Base-by-base conservation (phyloP, 768 basidiomycete species). In the Cystobasidiopsis lactophilus region DNA sequence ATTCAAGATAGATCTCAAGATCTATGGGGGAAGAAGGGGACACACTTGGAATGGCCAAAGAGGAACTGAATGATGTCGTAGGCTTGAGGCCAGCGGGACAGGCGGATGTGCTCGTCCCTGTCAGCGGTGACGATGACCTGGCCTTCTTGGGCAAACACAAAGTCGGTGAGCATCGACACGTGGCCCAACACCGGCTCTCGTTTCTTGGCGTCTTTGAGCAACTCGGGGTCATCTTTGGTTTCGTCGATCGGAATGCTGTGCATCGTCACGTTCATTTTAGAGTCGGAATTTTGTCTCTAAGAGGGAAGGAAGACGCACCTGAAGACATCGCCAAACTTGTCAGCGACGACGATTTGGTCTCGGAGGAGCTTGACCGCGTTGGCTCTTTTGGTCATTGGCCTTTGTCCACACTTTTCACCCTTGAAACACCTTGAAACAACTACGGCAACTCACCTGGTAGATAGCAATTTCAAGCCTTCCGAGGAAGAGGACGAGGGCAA, bases 241-340 rank as follows among this genome's bases (percentile, higher is more conserved):
- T 9, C 19, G 13, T 43, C 26, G 41, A 27, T 47, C 7, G 23
- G 23, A 35, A 35, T 47, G 16, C 45, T 47, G 38, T 81, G n/a
- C n/a, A n/a, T n/a, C n/a, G n/a, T n/a, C n/a, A n/a, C n/a, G n/a
- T n/a, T n/a, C n/a, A n/a, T 82, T 24, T 73, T 70, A 0, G 80
- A 79, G 0, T 75, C 30, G 26, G 45, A 21, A 47, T 4, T 27
- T 4, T 4, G 16, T 13, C 23, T 27, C 33, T 13, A 74, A 57
- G n/a, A n/a, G n/a, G 52, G 21, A 18, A 65, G 46, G 18, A 55
- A 35, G 37, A 57, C 70, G 51, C 47, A 81, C 84, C 76, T 76
- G 68, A 86, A 91, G 38, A 91, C 74, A 63, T 95, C 91, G 0
- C 91, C 91, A 57, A 93, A 89, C 67, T 93, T 95, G 67, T 98